Conservation (phyloP, 352 stramenopile species). For the Thalassiosira mediterranea region DNA sequence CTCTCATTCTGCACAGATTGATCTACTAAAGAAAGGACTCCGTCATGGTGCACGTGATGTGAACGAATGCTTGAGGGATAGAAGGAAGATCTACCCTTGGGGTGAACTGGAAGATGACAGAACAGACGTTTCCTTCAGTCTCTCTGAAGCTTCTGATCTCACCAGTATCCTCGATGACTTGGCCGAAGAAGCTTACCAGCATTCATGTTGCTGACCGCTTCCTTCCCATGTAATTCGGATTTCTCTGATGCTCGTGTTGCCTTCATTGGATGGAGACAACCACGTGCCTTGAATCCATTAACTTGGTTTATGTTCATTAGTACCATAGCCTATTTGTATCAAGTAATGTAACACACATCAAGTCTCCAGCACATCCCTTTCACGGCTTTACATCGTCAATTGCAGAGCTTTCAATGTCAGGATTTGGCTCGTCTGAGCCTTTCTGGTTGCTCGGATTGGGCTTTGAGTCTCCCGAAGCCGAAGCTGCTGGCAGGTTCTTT, state of each 20-base stretch:
- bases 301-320: too few relatives aligned
- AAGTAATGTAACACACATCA: constrained; percentile 4
- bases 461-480: constrained; percentile 2
- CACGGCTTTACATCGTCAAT: neutral
- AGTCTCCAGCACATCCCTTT: too few relatives aligned
- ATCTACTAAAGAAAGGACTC: constrained; percentile 37
- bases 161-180: constrained; percentile 55
- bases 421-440: neutral
- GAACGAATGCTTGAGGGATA: constrained; percentile 5
- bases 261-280: constrained; percentile 7
- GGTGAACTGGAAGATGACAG: constrained; percentile 33
- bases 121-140: constrained; percentile 39
- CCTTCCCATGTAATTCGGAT: neutral
- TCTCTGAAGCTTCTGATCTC: constrained; percentile 40
- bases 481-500: constrained; percentile 24
- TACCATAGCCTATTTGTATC: too few relatives aligned
- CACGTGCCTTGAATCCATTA: too few relatives aligned
- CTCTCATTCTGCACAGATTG: constrained; percentile 49
- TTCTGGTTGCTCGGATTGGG: neutral
- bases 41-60: neutral
- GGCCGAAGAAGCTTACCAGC: constrained; percentile 49
- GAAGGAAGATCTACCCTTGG: constrained; percentile 22
- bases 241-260: neutral
- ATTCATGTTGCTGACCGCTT: constrained; percentile 20
- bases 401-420: neutral